These are phyloP conservation scores for Lachnellula suecica DNA, from an alignment of 2,329 filamentous ascomycete species.

Conservation along the genomic window DNA sequence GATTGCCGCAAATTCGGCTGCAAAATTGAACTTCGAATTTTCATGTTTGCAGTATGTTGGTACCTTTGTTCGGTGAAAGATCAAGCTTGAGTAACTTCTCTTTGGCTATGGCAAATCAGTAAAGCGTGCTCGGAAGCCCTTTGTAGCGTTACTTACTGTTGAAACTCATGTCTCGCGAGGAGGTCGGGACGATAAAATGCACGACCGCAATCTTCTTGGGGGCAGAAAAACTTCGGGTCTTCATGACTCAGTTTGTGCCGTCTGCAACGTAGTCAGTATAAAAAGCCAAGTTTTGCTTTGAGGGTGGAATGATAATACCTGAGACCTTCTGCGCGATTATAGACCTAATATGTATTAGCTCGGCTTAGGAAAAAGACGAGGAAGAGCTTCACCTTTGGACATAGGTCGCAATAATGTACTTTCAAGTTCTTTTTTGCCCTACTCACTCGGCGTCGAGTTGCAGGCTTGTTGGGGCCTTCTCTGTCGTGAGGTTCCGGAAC, in stretches of 20 bases:
- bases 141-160: slow-evolving; percentile 11
- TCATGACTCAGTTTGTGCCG: slow-evolving; percentile 9
- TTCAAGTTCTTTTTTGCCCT: slow-evolving; percentile 6
- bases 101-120: too few relatives aligned
- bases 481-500: not conserved
- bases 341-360: not conserved
- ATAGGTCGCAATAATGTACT: slow-evolving; percentile 10
- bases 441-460: not conserved
- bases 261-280: not conserved
- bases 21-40: too few relatives aligned
- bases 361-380: not conserved
- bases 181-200: slow-evolving; percentile 8
- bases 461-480: not conserved
- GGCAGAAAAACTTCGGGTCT: slow-evolving; percentile 4
- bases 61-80: too few relatives aligned
- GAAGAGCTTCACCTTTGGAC: slow-evolving; percentile 3
- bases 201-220: not conserved
- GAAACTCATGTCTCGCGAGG: slow-evolving; percentile 1
- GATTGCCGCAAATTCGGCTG: too few relatives aligned
- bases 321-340: slow-evolving; percentile 8
- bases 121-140: too few relatives aligned
- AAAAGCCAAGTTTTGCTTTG: not conserved
- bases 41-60: too few relatives aligned
- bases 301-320: not conserved
- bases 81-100: too few relatives aligned